Evolutionary conservation across 2,329 filamentous ascomycete species (phyloP).

Genomic region (Atkinsonella hypoxylon): DNA sequence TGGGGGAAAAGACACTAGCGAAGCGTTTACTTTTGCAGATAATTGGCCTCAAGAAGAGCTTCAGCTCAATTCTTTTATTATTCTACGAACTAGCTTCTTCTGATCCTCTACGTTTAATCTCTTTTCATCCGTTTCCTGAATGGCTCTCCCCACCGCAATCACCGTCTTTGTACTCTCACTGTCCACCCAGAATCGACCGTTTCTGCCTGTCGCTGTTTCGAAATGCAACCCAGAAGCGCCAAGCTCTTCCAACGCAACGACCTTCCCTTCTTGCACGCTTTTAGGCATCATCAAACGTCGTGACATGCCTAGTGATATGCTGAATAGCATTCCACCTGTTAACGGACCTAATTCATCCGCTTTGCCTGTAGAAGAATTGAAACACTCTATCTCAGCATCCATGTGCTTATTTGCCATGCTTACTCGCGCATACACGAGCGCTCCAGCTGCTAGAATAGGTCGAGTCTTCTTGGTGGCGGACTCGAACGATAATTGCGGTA

Average conservation of each 20-base stretch:
- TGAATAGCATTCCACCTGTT: constrained; percentile 75
- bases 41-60: not conserved
- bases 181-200: constrained; percentile 86
- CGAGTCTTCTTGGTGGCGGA: constrained; percentile 84
- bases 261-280: constrained; percentile 46
- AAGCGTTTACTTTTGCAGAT: not conserved
- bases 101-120: constrained; percentile 53
- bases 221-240: constrained; percentile 69
- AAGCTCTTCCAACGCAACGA: constrained; percentile 70
- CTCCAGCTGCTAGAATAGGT: constrained; percentile 61
- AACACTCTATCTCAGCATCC: constrained; percentile 83
- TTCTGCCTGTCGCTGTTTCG: constrained; percentile 86
- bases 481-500: constrained; percentile 88
- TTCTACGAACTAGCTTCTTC: constrained; percentile 54
- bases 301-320: constrained; percentile 71
- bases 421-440: constrained; percentile 82
- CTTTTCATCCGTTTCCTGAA: constrained; percentile 66
- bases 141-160: constrained; percentile 64
- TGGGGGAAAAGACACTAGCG: not conserved
- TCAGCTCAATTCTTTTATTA: constrained; percentile 48
- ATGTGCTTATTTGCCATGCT: constrained; percentile 66
- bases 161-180: constrained; percentile 62
- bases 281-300: constrained; percentile 60
- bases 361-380: constrained; percentile 76
- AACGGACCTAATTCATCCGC: constrained; percentile 78